Base-by-base conservation (phyloP, 441 rosid genomes). In the Macaranga tanarius region DNA sequence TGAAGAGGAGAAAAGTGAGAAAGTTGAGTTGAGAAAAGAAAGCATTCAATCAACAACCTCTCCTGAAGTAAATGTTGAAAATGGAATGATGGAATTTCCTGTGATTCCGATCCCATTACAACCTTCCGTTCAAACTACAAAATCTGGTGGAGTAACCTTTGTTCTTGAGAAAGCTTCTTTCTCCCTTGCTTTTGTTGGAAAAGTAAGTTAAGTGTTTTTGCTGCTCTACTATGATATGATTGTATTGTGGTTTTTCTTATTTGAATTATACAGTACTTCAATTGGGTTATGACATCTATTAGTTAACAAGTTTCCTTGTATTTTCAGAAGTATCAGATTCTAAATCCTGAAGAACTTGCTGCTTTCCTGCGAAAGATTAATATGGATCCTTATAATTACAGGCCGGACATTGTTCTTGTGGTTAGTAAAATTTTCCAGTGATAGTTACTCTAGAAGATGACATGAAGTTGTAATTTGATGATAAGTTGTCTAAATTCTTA, bases 341-440 rank as follows among this genome's bases (percentile, higher is more conserved):
- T 89, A 50, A 87, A 85, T 79, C 84, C 91, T 9, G 90, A 91
- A 65, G 91, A 89, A 55, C 96, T 87, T 69, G 76, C 89, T 20
- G 82, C 81, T 78, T 89, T 87, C 80, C 73, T 91, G 86, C 73
- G 74, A 48, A 87, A 83, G 64, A 86, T 85, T 31, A 78, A 85
- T 58, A 86, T 84, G 79, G 83, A 84, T 67, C 92, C 91, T 19
- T 84, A 82, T 60, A 84, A 87, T 62, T 89, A 84, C 76, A 71
- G 92, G 66, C 93, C 96, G 34, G 92, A 91, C 75, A 91, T 89
- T 52, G 73, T 79, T 71, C 91, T 87, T 70, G 89, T 89, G 93
- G 93, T 87, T 42, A 66, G 82, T 48, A 34, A 34, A 34, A n/a
- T n/a, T n/a, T 34, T 34, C 6, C 38, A 34, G 38, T 34, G 38